phyloP scores from a whole-genome alignment of 768 basidiomycete species.

The Leccinum obscurum region DNA sequence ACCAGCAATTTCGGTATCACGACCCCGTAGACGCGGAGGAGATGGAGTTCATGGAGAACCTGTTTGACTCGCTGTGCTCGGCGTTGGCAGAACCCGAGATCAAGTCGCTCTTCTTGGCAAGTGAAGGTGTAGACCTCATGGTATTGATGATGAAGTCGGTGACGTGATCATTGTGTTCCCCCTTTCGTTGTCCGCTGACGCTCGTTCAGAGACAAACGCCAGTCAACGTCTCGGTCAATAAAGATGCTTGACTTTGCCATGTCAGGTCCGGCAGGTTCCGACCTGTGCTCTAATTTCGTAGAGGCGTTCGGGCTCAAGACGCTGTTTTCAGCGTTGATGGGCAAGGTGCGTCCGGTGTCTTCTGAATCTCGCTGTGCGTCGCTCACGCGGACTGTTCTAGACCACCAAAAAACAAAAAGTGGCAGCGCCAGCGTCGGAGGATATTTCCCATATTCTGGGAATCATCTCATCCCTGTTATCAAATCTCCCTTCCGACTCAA shows the following conservation, averaged over 20 bases:
- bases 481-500: constrained; percentile 84
- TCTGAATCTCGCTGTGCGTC: neutral
- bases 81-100: constrained; percentile 74
- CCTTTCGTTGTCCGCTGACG: constrained; percentile 7
- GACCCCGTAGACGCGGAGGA: constrained; percentile 90
- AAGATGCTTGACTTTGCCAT: constrained; percentile 91
- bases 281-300: constrained; percentile 80
- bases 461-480: constrained; percentile 86
- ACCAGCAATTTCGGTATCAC: constrained; percentile 80
- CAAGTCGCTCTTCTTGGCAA: constrained; percentile 81
- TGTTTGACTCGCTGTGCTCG: constrained; percentile 90
- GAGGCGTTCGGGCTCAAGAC: constrained; percentile 87
- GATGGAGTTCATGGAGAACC: constrained; percentile 96
- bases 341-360: constrained; percentile 61
- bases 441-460: constrained; percentile 84
- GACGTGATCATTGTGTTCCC: neutral
- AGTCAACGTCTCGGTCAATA: constrained; percentile 80
- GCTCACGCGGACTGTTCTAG: constrained; percentile 30
- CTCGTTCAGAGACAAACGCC: constrained; percentile 68
- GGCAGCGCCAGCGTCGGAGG: constrained; percentile 64
- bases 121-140: constrained; percentile 96
- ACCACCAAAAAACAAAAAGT: constrained; percentile 65
- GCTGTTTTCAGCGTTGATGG: constrained; percentile 90
- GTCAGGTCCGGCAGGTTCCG: constrained; percentile 69
- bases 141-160: constrained; percentile 95